Conservation (phyloP, 345 rosid genomes). For the Populus pruinosa region DNA sequence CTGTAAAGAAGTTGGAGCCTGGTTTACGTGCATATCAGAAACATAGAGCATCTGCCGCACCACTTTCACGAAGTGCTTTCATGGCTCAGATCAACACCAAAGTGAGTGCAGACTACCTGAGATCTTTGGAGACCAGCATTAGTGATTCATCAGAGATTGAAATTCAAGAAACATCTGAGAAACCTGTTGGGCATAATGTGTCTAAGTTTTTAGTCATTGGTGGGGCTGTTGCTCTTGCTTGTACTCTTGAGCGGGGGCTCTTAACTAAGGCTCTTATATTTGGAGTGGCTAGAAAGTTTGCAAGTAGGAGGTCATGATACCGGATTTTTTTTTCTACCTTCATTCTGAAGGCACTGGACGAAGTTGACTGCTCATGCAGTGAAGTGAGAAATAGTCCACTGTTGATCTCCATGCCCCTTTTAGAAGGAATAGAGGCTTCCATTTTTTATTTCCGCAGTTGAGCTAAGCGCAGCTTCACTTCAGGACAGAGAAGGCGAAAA, state of each 20-base stretch:
- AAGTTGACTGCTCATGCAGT: neutral
- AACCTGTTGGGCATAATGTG: conserved; percentile 44
- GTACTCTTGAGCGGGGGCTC: conserved; percentile 80
- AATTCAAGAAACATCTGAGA: conserved; percentile 29
- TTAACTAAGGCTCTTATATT: conserved; percentile 88
- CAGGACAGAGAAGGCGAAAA: conserved; percentile 2
- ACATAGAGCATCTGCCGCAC: conserved; percentile 52
- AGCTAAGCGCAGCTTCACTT: conserved; percentile 17
- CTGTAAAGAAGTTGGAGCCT: conserved; percentile 91
- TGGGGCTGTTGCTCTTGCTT: conserved; percentile 90
- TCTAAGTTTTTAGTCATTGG: conserved; percentile 71
- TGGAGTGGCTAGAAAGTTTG: conserved; percentile 89
- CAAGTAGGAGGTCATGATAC: conserved; percentile 65
- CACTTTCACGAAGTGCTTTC: conserved; percentile 54
- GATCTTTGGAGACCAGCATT: conserved; percentile 44
- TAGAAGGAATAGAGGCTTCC: neutral
- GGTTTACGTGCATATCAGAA: conserved; percentile 71
- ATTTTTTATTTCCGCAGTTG: conserved; percentile 9
- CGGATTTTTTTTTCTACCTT: neutral
- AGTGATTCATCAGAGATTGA: conserved; percentile 30
- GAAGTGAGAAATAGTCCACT: conserved; percentile 12
- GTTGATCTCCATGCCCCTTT: conserved; percentile 11
- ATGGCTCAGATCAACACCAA: conserved; percentile 91
- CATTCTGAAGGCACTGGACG: conserved; percentile 4
- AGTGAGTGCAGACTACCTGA: conserved; percentile 61